Percentiles rank a stretch among this genome's conserved stretches.
phyloP scores from a whole-genome alignment of 202 grass and related monocot genomes.

The Panicum hallii region DNA sequence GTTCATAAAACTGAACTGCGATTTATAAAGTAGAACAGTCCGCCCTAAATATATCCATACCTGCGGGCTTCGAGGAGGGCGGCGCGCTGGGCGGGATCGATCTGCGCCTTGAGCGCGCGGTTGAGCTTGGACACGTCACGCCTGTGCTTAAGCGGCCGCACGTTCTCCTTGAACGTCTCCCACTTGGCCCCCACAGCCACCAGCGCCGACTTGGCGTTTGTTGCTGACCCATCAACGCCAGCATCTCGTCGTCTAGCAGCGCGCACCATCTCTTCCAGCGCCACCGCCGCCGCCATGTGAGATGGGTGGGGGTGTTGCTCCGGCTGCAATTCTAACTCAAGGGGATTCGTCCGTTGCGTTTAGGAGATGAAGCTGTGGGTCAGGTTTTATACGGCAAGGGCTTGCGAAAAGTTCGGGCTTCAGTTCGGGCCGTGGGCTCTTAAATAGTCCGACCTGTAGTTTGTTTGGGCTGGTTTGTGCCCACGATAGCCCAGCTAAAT shows the following conservation, averaged over 20 bases:
- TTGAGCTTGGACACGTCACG: slow-evolving; percentile 86
- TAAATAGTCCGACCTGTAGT: background rate
- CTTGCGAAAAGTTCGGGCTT: background rate
- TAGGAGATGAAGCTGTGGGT: background rate
- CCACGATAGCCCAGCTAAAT: background rate
- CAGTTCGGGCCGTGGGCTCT: background rate
- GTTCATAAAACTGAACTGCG: too few species aligned
- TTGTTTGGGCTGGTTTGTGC: background rate
- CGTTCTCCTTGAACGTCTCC: slow-evolving; percentile 66
- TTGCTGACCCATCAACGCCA: slow-evolving; percentile 42
- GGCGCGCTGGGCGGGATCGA: slow-evolving; percentile 50
- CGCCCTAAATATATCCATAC: too few species aligned
- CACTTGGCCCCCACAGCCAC: slow-evolving; percentile 36
- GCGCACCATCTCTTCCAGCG: slow-evolving; percentile 24
- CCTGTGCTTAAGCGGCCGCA: slow-evolving; percentile 92
- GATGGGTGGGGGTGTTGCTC: slow-evolving; percentile 5
- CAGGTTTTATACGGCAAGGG: slow-evolving; percentile 33
- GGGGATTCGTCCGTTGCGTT: slow-evolving; percentile 35
- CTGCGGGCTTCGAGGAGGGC: too few species aligned
- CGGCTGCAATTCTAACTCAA: slow-evolving; percentile 53
- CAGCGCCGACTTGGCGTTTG: slow-evolving; percentile 33
- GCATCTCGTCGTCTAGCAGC: slow-evolving; percentile 48
- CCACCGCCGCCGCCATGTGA: slow-evolving; percentile 41
- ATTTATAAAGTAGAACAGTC: too few species aligned
- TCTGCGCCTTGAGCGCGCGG: slow-evolving; percentile 66